Evolutionary conservation across 345 rosid genomes (phyloP).

Genomic region (Geranium rotundifolium): DNA sequence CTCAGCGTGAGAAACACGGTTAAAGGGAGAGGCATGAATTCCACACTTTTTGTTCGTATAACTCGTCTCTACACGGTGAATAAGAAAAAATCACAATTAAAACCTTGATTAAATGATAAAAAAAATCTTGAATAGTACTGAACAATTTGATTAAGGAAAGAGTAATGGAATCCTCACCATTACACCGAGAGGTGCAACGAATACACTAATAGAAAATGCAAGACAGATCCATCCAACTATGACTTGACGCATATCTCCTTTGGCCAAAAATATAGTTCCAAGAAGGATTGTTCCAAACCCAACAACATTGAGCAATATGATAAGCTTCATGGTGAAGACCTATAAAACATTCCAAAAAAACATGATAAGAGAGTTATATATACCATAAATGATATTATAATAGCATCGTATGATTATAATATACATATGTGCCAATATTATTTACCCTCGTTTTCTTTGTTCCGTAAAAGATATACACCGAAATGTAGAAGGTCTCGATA

Average conservation of each 20-base stretch:
- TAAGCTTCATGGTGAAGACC: conserved; percentile 39
- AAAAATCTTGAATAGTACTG: neutral
- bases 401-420: neutral
- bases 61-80: conserved; percentile 55
- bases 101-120: neutral
- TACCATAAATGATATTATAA: neutral
- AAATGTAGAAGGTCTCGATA: conserved; percentile 39
- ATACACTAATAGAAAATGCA: conserved; percentile 55
- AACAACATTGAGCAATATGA: conserved; percentile 36
- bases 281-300: conserved; percentile 48
- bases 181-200: conserved; percentile 77
- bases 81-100: neutral
- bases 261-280: conserved; percentile 30
- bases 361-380: too few relatives aligned
- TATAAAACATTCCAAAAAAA: too few relatives aligned
- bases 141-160: neutral
- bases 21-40: conserved; percentile 67
- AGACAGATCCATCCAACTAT: conserved; percentile 76
- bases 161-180: conserved; percentile 36
- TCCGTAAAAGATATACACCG: conserved; percentile 44
- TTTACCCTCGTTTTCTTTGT: conserved; percentile 49
- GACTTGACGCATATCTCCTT: conserved; percentile 26
- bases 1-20: conserved; percentile 73
- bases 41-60: conserved; percentile 66
- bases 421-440: neutral